Evolutionary conservation across 306 rosid species (phyloP), one percentile per base, ranked within the genome.

Genomic region (Dalbergia cochinchinensis): DNA sequence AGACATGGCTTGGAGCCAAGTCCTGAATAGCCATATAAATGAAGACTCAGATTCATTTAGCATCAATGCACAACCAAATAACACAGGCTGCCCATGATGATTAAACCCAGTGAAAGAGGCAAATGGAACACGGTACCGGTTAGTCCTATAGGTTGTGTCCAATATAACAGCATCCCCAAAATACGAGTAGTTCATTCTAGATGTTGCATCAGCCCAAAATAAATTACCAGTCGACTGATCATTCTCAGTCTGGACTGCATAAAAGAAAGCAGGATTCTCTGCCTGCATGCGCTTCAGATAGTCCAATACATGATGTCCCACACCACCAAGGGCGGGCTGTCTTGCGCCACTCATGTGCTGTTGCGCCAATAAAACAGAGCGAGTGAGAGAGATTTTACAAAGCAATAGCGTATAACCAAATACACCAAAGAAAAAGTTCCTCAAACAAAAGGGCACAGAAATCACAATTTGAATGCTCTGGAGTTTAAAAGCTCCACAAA

Each of bases 1-100:
- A 76, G 92, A 83, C 98, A 93, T 90, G 54, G 97, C 91, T 55
- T 91, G 85, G 71, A 93, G 91, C 96, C 97, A 93, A 33, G 94
- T 87, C 83, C 85, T 89, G 75, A 93, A 85, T 9, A 93, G 88
- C 97, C 98, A 93, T 74, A 86, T 57, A 64, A 87, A 84, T 12
- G 97, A 87, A 39, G 90, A 76, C 69, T 93, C 97, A 16, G 94
- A 87, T 72, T 91, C 98, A 55, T 87, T 86, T 45, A 80, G 73
- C 70, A 93, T 77, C 77, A 93, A 82, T 4, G 91, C 97, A 70
- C 97, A 93, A 51, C 97, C 98, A 83, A 91, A 90, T 79, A 91
- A 82, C 67, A 93, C 90, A 4, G 94, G 90, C 74, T 88, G 96
- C 10, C 93, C 97, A 77, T 93, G 98, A 80, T 93, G 94, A 83